A percentile compares a stretch with the other conserved stretches of the same genome.
These are phyloP conservation scores for Aspergillus quadrilineatus DNA, from an alignment of 2,329 filamentous ascomycete species.

Conservation along the genomic window DNA sequence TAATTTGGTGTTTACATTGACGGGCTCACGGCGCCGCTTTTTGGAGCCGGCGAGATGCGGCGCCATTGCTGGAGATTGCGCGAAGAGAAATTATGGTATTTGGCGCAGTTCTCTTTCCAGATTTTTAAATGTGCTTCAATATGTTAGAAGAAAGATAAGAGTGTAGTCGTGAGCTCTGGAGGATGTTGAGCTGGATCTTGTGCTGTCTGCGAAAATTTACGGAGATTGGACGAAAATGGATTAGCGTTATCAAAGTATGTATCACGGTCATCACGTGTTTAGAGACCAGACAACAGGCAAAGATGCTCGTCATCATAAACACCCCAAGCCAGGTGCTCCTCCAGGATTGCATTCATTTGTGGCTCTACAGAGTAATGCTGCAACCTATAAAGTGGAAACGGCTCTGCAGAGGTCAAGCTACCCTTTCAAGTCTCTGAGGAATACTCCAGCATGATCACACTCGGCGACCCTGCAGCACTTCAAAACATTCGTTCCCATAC, in stretches of 20 bases:
- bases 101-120: neutral
- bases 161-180: neutral
- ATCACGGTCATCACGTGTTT: too few relatives aligned
- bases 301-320: too few relatives aligned
- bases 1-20: constrained; percentile 46
- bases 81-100: neutral
- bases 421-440: too few relatives aligned
- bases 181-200: constrained; percentile 1
- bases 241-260: constrained; percentile 20
- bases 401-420: too few relatives aligned
- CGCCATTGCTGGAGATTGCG: constrained; percentile 26
- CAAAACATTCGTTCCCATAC: too few relatives aligned
- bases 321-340: too few relatives aligned
- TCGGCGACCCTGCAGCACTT: too few relatives aligned
- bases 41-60: constrained; percentile 26
- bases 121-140: neutral
- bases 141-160: neutral
- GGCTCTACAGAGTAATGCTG: too few relatives aligned
- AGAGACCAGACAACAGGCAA: too few relatives aligned
- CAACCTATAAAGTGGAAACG: too few relatives aligned
- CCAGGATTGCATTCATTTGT: too few relatives aligned
- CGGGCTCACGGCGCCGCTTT: constrained; percentile 43
- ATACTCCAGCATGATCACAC: too few relatives aligned
- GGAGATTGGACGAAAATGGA: constrained; percentile 16
- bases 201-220: constrained; percentile 23